A percentile compares a stretch with the other conserved stretches of the same genome.
These are phyloP conservation scores for Tetrapisispora pingtungensis DNA, from an alignment of 805 yeast species.

Conservation along the genomic window DNA sequence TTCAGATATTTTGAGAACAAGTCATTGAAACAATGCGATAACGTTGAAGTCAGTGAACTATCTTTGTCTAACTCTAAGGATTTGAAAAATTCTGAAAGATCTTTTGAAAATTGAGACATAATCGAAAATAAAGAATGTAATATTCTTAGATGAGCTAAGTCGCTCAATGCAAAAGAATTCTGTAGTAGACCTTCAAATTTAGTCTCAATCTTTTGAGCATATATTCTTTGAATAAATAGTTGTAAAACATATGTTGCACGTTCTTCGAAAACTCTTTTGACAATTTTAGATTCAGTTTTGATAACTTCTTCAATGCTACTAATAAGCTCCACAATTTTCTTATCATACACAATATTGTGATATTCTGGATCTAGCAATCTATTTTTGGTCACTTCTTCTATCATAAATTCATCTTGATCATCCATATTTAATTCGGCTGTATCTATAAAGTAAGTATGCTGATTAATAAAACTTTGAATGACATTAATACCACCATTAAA, in stretches of 20 bases:
- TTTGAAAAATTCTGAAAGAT: constrained; percentile 50
- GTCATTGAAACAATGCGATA: constrained; percentile 68
- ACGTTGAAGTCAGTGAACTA: constrained; percentile 35
- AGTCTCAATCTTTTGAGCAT: constrained; percentile 58
- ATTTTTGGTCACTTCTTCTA: constrained; percentile 47
- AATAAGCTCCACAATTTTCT: constrained; percentile 41
- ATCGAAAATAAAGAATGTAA: constrained; percentile 56
- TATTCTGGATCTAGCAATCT: constrained; percentile 49
- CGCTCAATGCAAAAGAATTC: constrained; percentile 51
- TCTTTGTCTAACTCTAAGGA: constrained; percentile 37
- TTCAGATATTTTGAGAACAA: constrained; percentile 59
- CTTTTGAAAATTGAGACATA: constrained; percentile 50
- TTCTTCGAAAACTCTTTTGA: constrained; percentile 61
- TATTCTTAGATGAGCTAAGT: constrained; percentile 66
- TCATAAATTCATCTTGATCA: constrained; percentile 22
- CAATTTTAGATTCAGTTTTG: constrained; percentile 62
- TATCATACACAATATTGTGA: constrained; percentile 40
- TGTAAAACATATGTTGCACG: constrained; percentile 54
- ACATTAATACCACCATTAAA: constrained; percentile 82
- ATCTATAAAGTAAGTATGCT: constrained; percentile 56
- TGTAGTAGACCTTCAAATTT: constrained; percentile 49
- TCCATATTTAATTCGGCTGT: constrained; percentile 25
- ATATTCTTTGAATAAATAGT: constrained; percentile 63
- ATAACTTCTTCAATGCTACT: constrained; percentile 50
- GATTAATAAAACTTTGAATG: constrained; percentile 70